Base-by-base conservation (phyloP, 2,329 filamentous ascomycete species). In the Elsinoe arachidis region DNA sequence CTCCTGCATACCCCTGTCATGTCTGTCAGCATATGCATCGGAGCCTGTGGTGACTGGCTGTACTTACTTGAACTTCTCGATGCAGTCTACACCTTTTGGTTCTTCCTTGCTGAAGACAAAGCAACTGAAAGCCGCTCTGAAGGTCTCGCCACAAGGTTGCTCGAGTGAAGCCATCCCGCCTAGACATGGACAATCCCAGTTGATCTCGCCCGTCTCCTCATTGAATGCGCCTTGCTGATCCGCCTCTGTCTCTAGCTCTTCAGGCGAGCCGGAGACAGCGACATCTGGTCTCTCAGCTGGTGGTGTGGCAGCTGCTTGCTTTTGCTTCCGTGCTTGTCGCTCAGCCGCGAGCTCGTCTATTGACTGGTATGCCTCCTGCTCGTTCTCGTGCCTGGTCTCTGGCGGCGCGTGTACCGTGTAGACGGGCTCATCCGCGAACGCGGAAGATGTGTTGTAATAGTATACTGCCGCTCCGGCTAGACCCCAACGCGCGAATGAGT, bases 111-210 rank as follows among this genome's bases (percentile, higher is more conserved):
- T 95, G 76, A 86, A 93, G n/a, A 99, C 90, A 68, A 99, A 99
- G 76, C 93, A 99, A 81, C 90, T 96, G 68, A 99, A 99, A 0
- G 93, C 93, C 21, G 85, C 85, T 77, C 86, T 90, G 81, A 99
- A 99, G 68, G 97, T 85, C 70, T 95, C 89, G 49, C 93, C 93
- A 70, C 93, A 99, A 56, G 93, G 93, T 0, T 93, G 93, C 69
- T 96, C 76, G 2, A 46, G 41, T 12, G n/a, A n/a, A 6, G 93
- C 93, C 93, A 99, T 99, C 55, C 93, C 93, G 51, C 93, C 93
- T 34, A 99, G 77, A 72, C 93, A 99, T 14, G 93, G 93, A 73
- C 93, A 99, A 71, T 97, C 93, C 93, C 93, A 99, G 79, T 99
- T 99, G 75, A 99, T 99, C 80, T 99, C 93, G 65, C 93, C 93